Evolutionary conservation across 441 rosid species (phyloP).

Genomic region (Jatropha multifida): DNA sequence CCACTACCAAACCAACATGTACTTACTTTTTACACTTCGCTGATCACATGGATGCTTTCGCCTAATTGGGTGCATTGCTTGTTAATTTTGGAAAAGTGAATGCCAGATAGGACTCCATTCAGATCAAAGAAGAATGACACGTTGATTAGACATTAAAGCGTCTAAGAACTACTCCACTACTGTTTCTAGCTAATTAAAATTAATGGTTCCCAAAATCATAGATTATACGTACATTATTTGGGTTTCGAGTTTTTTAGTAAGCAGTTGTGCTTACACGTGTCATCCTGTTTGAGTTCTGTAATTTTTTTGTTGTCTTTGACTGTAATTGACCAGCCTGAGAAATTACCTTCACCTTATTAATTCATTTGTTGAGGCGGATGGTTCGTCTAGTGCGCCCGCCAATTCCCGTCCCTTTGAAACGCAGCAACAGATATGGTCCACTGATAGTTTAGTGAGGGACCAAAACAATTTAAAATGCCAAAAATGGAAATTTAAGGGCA

Average conservation of each 20-base stretch:
- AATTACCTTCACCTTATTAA: not conserved
- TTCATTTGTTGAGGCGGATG: not conserved
- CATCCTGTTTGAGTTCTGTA: not conserved
- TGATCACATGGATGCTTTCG: not conserved
- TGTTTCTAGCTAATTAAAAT: not conserved
- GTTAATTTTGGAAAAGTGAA: not conserved
- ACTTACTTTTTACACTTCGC: not conserved
- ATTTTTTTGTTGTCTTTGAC: not conserved
- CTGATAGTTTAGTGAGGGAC: not conserved
- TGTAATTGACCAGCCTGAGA: not conserved
- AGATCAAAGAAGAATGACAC: not conserved
- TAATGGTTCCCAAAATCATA: not conserved
- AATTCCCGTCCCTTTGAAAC: not conserved
- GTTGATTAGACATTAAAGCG: too few relatives aligned
- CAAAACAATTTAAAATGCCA: not conserved
- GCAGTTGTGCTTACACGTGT: not conserved
- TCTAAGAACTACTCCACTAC: not conserved
- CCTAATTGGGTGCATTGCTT: not conserved
- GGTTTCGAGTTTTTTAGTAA: not conserved
- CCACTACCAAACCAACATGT: slow-evolving; percentile 6
- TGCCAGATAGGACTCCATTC: not conserved
- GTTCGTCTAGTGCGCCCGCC: not conserved
- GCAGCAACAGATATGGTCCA: not conserved
- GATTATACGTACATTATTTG: not conserved
- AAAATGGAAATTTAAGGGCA: not conserved